phyloP scores from a whole-genome alignment of 148 eudicot species.

The Drosera capensis region DNA sequence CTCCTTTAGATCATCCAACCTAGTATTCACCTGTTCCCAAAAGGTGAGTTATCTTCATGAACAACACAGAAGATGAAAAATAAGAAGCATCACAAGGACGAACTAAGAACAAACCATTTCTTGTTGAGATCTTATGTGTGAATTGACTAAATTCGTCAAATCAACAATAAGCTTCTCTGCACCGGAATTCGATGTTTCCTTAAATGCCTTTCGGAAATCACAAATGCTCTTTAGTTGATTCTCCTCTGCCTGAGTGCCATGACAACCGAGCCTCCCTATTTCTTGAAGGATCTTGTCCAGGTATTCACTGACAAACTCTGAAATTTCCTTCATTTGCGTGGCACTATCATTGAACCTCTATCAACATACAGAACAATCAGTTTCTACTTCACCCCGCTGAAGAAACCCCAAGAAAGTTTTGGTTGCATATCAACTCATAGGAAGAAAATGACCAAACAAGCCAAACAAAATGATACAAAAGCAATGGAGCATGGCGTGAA shows the following conservation, averaged over 20 bases:
- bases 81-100: too few species aligned
- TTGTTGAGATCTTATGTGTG: slow-evolving; percentile 57
- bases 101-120: slow-evolving; percentile 47
- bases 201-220: slow-evolving; percentile 66
- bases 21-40: slow-evolving; percentile 53
- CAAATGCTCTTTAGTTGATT: slow-evolving; percentile 44
- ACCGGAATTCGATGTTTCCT: slow-evolving; percentile 72
- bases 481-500: too few species aligned
- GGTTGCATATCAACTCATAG: background rate
- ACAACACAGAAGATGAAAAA: background rate
- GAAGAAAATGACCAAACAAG: background rate
- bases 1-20: slow-evolving; percentile 46
- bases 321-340: slow-evolving; percentile 38
- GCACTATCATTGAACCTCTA: slow-evolving; percentile 61
- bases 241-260: slow-evolving; percentile 57
- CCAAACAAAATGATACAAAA: too few species aligned
- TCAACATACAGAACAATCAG: too few species aligned
- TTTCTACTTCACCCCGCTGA: background rate
- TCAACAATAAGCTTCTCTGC: slow-evolving; percentile 86
- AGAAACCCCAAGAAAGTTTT: background rate
- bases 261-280: slow-evolving; percentile 40
- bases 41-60: background rate
- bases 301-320: slow-evolving; percentile 45
- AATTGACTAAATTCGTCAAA: slow-evolving; percentile 52
- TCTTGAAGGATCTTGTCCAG: slow-evolving; percentile 50